Percentiles rank a stretch among this genome's conserved stretches.
These are phyloP conservation scores for Byssoonygena ceratinophila DNA, from an alignment of 2,329 filamentous ascomycete genomes.

Conservation along the genomic window DNA sequence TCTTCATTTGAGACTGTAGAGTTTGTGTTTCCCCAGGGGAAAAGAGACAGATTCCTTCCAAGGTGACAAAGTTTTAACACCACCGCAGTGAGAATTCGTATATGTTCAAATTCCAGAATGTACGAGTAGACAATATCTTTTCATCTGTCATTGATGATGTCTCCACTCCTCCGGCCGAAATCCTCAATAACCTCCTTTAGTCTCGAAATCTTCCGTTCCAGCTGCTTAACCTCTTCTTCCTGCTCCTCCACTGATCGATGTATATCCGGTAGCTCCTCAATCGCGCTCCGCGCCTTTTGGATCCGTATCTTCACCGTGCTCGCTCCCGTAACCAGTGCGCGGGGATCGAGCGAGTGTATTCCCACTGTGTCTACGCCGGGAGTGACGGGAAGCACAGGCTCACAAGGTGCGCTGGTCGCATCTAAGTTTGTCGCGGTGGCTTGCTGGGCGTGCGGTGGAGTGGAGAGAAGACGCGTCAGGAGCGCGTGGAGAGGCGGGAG, in stretches of 20 bases:
- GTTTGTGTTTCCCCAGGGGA: not conserved
- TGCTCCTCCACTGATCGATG: conserved; percentile 36
- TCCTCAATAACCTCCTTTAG: conserved; percentile 33
- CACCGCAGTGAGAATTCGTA: no score
- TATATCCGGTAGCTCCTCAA: conserved; percentile 37
- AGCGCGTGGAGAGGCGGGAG: conserved; percentile 71
- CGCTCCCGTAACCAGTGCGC: conserved; percentile 69
- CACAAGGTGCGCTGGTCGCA: conserved; percentile 17
- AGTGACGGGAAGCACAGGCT: conserved; percentile 18
- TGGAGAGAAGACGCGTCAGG: conserved; percentile 58
- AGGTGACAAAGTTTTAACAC: no score
- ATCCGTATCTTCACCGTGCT: conserved; percentile 74
- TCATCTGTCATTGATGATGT: conserved; percentile 6
- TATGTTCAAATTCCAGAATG: no score
- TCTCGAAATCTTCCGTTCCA: conserved; percentile 32
- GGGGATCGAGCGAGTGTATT: conserved; percentile 45
- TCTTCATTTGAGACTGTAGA: not conserved
- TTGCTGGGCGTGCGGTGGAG: conserved; percentile 17
- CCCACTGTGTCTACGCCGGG: conserved; percentile 19
- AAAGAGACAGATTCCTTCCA: no score
- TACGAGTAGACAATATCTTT: not conserved
- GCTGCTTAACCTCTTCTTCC: conserved; percentile 34
- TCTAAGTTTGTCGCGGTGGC: conserved; percentile 21
- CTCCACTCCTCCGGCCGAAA: conserved; percentile 28
- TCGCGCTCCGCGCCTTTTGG: conserved; percentile 56